Conservation (phyloP, 805 yeast genomes). For the Blastobotrys attinorum region DNA sequence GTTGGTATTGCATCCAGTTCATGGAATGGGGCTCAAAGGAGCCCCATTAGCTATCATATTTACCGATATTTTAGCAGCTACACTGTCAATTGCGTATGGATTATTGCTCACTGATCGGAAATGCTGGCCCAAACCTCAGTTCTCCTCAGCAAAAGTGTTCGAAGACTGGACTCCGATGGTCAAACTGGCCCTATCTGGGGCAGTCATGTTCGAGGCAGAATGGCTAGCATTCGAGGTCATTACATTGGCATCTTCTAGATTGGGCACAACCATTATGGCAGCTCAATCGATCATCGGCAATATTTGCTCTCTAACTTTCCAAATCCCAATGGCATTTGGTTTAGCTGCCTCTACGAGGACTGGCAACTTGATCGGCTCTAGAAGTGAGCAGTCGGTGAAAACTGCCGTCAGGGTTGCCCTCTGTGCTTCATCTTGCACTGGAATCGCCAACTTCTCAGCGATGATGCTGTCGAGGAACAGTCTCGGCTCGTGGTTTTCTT, state of each 20-base stretch:
- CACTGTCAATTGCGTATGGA: slow-evolving; percentile 30
- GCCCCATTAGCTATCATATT: slow-evolving; percentile 47
- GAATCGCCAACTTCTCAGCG: slow-evolving; percentile 40
- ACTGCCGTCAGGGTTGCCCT: slow-evolving; percentile 37
- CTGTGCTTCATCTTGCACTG: slow-evolving; percentile 33
- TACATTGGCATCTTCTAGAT: slow-evolving; percentile 57
- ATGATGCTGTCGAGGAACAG: slow-evolving; percentile 39
- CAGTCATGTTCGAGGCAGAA: slow-evolving; percentile 65
- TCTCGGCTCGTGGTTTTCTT: slow-evolving; percentile 46
- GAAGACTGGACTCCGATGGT: slow-evolving; percentile 50
- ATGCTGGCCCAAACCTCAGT: background rate
- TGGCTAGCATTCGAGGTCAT: slow-evolving; percentile 64
- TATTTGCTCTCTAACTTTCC: slow-evolving; percentile 52
- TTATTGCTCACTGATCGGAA: slow-evolving; percentile 39
- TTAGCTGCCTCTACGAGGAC: slow-evolving; percentile 65
- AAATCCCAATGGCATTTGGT: slow-evolving; percentile 65
- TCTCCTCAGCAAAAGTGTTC: slow-evolving; percentile 28
- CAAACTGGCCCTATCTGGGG: slow-evolving; percentile 59
- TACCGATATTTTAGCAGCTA: slow-evolving; percentile 40
- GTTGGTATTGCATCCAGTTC: slow-evolving; percentile 38
- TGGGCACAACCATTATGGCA: slow-evolving; percentile 62
- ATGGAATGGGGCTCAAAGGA: slow-evolving; percentile 45
- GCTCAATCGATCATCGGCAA: slow-evolving; percentile 66
- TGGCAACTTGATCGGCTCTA: slow-evolving; percentile 60
- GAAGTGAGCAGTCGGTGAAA: slow-evolving; percentile 38